phyloP scores from a whole-genome alignment of 1,284 basidiomycete genomes.

The Pseudozyma hubeiensis region DNA sequence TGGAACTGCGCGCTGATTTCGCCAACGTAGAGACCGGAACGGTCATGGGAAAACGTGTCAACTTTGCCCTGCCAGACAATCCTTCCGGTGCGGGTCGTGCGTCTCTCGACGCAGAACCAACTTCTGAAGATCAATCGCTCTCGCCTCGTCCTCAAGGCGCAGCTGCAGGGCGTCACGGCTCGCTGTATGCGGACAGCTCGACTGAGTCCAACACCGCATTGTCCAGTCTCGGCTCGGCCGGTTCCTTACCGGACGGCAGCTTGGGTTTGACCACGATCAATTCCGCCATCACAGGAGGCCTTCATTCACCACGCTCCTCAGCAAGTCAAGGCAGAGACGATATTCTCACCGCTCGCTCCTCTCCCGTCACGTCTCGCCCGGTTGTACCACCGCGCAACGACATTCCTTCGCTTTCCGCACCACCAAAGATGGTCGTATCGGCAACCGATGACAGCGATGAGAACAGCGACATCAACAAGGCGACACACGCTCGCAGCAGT shows the following conservation, averaged over 20 bases:
- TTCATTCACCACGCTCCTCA: conserved; percentile 32
- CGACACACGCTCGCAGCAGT: conserved; percentile 6
- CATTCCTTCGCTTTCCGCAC: conserved; percentile 11
- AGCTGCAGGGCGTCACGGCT: conserved; percentile 12
- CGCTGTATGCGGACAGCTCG: conserved; percentile 44
- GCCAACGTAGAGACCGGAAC: conserved; percentile 1
- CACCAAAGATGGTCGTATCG: conserved; percentile 38
- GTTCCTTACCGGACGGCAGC: conserved; percentile 40
- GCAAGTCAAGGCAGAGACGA: conserved; percentile 25
- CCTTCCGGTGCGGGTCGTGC: not conserved
- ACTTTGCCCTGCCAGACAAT: conserved; percentile 17
- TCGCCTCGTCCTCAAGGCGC: conserved; percentile 15
- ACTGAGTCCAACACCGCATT: conserved; percentile 47
- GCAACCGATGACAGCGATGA: conserved; percentile 40
- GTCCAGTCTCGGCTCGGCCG: conserved; percentile 45
- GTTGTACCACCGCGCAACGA: conserved; percentile 16
- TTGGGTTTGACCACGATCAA: conserved; percentile 47
- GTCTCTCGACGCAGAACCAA: conserved; percentile 15
- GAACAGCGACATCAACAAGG: conserved; percentile 22
- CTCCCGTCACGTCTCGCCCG: conserved; percentile 22
- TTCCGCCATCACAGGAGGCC: conserved; percentile 40
- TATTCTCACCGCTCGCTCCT: conserved; percentile 33
- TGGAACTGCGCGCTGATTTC: not conserved
- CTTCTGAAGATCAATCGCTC: conserved; percentile 25
- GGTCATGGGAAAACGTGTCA: conserved; percentile 35